Conservation (phyloP, 2,329 filamentous ascomycete species). For the Beauveria sp. region DNA sequence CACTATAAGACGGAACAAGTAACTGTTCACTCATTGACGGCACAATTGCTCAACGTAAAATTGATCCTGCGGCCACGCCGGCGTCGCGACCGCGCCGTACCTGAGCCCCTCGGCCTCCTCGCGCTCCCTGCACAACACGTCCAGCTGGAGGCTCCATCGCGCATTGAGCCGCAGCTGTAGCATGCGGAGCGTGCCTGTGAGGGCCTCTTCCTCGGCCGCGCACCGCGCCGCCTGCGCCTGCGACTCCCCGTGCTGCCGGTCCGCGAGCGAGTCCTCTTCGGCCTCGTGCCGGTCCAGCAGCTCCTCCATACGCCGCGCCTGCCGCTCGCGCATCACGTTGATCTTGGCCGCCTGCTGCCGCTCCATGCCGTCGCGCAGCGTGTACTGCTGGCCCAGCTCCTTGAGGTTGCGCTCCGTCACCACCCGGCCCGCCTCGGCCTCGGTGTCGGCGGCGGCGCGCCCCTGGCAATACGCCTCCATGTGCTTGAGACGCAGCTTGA, state of each 20-base stretch:
- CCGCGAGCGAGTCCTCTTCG: constrained; percentile 40
- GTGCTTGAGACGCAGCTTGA: constrained; percentile 51
- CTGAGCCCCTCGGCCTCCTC: constrained; percentile 35
- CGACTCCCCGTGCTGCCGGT: constrained; percentile 40
- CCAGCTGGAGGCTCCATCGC: constrained; percentile 46
- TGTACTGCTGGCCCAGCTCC: constrained; percentile 55
- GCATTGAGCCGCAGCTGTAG: constrained; percentile 37
- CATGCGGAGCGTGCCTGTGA: constrained; percentile 36
- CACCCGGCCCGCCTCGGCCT: constrained; percentile 33
- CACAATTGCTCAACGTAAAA: neutral
- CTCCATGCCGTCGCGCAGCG: constrained; percentile 50
- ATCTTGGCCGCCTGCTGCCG: constrained; percentile 53
- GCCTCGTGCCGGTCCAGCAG: constrained; percentile 46
- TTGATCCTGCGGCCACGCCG: constrained; percentile 24
- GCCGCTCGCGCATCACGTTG: constrained; percentile 58
- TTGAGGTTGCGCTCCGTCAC: constrained; percentile 54
- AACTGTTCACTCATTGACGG: no score
- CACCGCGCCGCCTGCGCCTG: constrained; percentile 40
- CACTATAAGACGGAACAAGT: neutral
- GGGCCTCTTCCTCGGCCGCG: constrained; percentile 40
- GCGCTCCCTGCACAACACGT: constrained; percentile 46
- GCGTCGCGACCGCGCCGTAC: constrained; percentile 32
- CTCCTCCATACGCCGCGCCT: constrained; percentile 54
- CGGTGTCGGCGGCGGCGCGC: constrained; percentile 29
- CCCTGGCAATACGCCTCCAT: constrained; percentile 61